Evolutionary conservation across 306 rosid genomes (phyloP), one percentile per base, ranked within the genome.

Genomic region (Quillaja saponaria): DNA sequence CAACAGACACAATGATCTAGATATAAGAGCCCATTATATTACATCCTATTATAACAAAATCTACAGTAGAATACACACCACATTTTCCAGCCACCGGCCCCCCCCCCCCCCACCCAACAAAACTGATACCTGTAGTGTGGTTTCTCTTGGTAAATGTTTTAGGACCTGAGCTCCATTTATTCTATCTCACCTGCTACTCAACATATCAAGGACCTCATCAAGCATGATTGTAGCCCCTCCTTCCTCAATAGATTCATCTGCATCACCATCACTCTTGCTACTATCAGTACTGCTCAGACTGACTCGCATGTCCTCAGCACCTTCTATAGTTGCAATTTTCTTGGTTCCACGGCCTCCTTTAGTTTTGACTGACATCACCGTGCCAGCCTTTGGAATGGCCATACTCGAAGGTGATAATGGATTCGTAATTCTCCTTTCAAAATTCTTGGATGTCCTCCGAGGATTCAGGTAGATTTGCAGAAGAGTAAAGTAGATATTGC

Each of bases 81-180:
- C 31, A 25, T 25, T 25, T 4, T 4, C 31, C 31, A 2, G 4
- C 31, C 31, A 25, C 31, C 31, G 3, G 7, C 13, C 28, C 41
- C 52, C 64, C 40, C 10, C 21, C 15, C 12, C 19, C 57, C 3
- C 35, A 7, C 2, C 20, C 45, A 51, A 56, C 60, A 75, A 44
- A 66, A 64, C 14, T 19, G 56, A 58, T 87, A 94, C 99, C 99
- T 87, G 94, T 63, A 94, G 71, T 77, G 83, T 94, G 6, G 97
- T 94, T 69, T 89, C 99, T 75, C 80, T 94, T 0, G 99, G 99
- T 68, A 89, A 37, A 62, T 89, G 96, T 83, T 80, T 89, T 71
- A 89, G 95, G 55, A 97, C 99, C 76, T 89, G 97, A 53, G 99
- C 95, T 77, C 99, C 97, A 74, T 89, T 90, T 74, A 87, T 78